Percentiles rank a stretch among this genome's conserved stretches.
Evolutionary conservation across 1,284 basidiomycete species (phyloP).

Genomic region (Microbotryum intermedium): DNA sequence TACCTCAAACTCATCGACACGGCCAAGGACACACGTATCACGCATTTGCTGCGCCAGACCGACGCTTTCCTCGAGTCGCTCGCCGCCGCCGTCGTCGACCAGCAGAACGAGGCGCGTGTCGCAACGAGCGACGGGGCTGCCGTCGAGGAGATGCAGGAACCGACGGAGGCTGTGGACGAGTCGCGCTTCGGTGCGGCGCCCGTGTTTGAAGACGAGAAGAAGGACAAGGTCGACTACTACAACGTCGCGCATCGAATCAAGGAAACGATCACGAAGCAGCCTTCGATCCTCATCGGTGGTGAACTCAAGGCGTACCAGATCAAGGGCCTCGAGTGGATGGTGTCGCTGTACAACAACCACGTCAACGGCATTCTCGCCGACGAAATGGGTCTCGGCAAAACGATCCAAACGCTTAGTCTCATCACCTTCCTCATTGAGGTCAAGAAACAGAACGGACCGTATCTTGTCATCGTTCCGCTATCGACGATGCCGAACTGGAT

Average conservation of each 20-base stretch:
- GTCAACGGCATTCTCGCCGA: constrained; percentile 80
- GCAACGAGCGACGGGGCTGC: constrained; percentile 42
- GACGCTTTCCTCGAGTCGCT: constrained; percentile 91
- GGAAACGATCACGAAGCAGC: constrained; percentile 80
- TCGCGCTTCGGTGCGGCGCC: constrained; percentile 35
- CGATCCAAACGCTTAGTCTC: constrained; percentile 80
- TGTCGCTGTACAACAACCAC: constrained; percentile 82
- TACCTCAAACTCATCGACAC: constrained; percentile 99
- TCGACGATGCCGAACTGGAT: constrained; percentile 99
- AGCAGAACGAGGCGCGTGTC: constrained; percentile 69
- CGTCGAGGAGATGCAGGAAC: constrained; percentile 34
- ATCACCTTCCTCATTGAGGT: constrained; percentile 91
- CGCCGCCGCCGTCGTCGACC: constrained; percentile 85
- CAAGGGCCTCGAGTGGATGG: constrained; percentile 94
- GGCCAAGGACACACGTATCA: constrained; percentile 98
- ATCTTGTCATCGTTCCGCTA: constrained; percentile 93
- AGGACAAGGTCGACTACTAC: constrained; percentile 86
- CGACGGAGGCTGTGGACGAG: constrained; percentile 28
- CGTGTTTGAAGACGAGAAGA: constrained; percentile 51
- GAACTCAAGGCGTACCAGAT: constrained; percentile 68
- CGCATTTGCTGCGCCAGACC: constrained; percentile 88
- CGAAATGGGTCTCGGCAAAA: constrained; percentile 44
- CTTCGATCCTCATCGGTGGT: constrained; percentile 69
- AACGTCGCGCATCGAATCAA: constrained; percentile 88
- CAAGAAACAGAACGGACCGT: constrained; percentile 87